phyloP scores from a whole-genome alignment of 2,329 filamentous ascomycete genomes.

The Coniochaeta sp. region DNA sequence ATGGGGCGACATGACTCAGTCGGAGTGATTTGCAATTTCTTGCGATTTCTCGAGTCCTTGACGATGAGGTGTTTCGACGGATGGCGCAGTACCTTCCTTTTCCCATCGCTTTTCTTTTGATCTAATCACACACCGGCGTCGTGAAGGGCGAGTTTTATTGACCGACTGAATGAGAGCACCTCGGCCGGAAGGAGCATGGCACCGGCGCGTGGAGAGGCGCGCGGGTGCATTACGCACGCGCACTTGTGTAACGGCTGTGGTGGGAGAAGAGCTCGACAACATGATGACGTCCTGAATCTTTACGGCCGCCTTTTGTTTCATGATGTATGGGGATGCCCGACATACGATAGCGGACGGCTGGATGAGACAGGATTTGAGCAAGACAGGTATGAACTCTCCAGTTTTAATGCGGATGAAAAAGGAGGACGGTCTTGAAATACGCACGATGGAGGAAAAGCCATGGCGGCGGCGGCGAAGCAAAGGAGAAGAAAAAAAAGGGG shows the following conservation, averaged over 20 bases:
- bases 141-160: not conserved
- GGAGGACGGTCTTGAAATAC: not conserved
- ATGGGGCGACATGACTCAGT: not conserved
- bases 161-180: not conserved
- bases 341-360: not conserved
- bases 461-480: not conserved
- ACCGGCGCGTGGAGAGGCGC: not conserved
- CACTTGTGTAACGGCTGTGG: not conserved
- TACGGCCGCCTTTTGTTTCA: constrained; percentile 3
- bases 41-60: not conserved
- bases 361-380: not conserved
- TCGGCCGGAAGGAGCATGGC: too few species aligned
- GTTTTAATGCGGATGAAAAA: constrained; percentile 2
- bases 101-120: not conserved
- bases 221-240: not conserved
- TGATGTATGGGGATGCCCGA: not conserved
- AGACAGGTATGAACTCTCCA: not conserved
- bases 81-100: not conserved
- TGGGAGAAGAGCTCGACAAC: not conserved
- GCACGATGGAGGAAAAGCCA: not conserved
- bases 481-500: not conserved
- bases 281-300: constrained; percentile 1
- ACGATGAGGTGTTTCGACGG: not conserved
- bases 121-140: not conserved
- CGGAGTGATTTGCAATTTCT: not conserved